Base-by-base conservation (phyloP, 495 filamentous ascomycete species). In the Bombardia bombarda region DNA sequence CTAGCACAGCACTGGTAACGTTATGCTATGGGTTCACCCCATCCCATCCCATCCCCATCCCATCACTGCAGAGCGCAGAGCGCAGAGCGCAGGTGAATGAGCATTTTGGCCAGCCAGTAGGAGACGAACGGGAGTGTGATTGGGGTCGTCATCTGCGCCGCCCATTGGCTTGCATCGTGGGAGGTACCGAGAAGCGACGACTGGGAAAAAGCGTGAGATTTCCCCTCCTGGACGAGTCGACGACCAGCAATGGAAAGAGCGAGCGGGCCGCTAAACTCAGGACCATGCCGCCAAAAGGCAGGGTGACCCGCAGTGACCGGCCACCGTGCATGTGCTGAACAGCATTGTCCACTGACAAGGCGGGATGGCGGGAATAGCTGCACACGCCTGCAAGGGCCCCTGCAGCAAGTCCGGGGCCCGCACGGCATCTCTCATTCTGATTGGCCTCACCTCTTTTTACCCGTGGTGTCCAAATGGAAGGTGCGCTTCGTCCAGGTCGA, bases 301-400 rank as follows among this genome's bases (percentile, higher is more conserved):
- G 25, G 17, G 35, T 26, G 14, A 33, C 32, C 33, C 7, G 24
- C 13, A 16, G 33, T 18, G n/a, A 26, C 38, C 28, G 13, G 28
- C 14, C 31, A 25, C 17, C 19, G 41, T 46, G 47, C 36, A 41
- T 34, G 41, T 50, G 47, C 47, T 40, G 36, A 41, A 26, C 36
- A 41, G 38, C 36, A 50, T 50, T 50, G 47, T 17, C 47, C 47
- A 46, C 30, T 50, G 31, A 32, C 20, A 33, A 13, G 7, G 18
- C 5, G n/a, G 23, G 22, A 33, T n/a, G 7, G 18, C 5, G n/a
- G 23, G 22, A 25, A 41, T 18, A 10, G 20, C 31, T 22, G 42
- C 28, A 13, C n/a, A n/a, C 28, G 23, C 30, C 47, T 50, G 42
- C 47, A 50, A 45, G 36, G 42, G 21, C 38, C 42, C 47, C 42